Base-by-base conservation (phyloP, 2,329 filamentous ascomycete species). In the Colletotrichum filicis region DNA sequence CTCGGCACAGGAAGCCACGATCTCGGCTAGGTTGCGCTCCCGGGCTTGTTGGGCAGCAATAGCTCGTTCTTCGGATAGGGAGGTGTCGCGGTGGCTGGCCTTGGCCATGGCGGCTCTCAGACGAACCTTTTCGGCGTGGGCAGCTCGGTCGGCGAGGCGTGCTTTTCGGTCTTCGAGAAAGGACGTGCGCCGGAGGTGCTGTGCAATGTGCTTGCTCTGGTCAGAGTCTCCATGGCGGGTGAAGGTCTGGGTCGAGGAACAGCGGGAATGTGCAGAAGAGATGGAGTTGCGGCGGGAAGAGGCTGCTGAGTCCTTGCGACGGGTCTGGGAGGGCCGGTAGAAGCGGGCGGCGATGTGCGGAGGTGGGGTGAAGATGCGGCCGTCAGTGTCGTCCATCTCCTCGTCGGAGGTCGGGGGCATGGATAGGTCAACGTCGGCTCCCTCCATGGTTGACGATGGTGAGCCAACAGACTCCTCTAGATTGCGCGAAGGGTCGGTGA, bases 161-260 rank as follows among this genome's bases (percentile, higher is more conserved):
- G 94, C 93, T 80, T 94, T 95, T 74, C 94, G 92, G 76, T 93
- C 92, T 81, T 95, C 94, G 74, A 96, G 89, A 71, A 96, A 95
- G 19, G 93, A 94, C 61, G 93, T 92, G 66, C 94, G 91, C 56
- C 94, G 93, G 69, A 95, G 87, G 79, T 95, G 93, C 80, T 95
- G 93, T 69, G 93, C 93, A 68, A 95, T 86, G 81, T 94, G 89
- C 80, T 93, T 94, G 85, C 92, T 95, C 83, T 95, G 93, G 42
- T 49, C 42, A 24, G 90, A 89, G n/a, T 83, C 79, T n/a, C 79
- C 84, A 80, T 85, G 85, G 52, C 84, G 83, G 74, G 85, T 82
- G 77, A 87, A 90, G 74, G 88, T 89, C 76, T 89, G 90, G 3
- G 83, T 79, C n/a, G 83, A 84, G 1, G 92, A 94, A 65, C 90